phyloP scores from a whole-genome alignment of 2,329 filamentous ascomycete species.

The Aspergillus ustus region DNA sequence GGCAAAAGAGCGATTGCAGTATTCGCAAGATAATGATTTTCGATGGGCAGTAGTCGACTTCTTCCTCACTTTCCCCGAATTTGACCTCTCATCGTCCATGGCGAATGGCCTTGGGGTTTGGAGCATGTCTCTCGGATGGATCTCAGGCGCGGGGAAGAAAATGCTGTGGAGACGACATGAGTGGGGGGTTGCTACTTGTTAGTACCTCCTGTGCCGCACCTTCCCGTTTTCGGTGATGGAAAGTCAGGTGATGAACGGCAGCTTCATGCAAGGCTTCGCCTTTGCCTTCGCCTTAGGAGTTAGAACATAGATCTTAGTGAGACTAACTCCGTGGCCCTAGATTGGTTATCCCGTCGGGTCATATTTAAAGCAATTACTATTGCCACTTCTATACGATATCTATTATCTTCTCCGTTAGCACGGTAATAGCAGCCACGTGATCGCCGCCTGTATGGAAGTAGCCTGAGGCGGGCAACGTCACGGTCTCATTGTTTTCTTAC shows the following conservation, averaged over 20 bases:
- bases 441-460: background rate
- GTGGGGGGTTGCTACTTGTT: slow-evolving; percentile 28
- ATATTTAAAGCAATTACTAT: no score
- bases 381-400: no score
- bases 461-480: background rate
- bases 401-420: no score
- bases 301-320: no score
- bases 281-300: no score
- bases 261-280: no score
- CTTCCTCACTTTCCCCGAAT: slow-evolving; percentile 45
- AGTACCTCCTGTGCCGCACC: no score
- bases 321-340: no score
- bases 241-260: no score
- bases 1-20: slow-evolving; percentile 54
- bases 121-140: slow-evolving; percentile 31
- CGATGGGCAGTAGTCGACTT: slow-evolving; percentile 46
- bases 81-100: slow-evolving; percentile 47
- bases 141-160: slow-evolving; percentile 41
- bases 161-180: slow-evolving; percentile 36
- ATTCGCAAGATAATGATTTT: slow-evolving; percentile 54
- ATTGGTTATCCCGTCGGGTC: no score
- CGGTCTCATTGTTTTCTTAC: no score
- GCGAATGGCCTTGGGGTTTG: slow-evolving; percentile 30
- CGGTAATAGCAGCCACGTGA: slow-evolving; percentile 18
- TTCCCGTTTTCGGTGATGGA: no score